Evolutionary conservation across 257 asterid genomes (phyloP), one percentile per base, ranked within the genome.

Genomic region (Forsythia suspensa): DNA sequence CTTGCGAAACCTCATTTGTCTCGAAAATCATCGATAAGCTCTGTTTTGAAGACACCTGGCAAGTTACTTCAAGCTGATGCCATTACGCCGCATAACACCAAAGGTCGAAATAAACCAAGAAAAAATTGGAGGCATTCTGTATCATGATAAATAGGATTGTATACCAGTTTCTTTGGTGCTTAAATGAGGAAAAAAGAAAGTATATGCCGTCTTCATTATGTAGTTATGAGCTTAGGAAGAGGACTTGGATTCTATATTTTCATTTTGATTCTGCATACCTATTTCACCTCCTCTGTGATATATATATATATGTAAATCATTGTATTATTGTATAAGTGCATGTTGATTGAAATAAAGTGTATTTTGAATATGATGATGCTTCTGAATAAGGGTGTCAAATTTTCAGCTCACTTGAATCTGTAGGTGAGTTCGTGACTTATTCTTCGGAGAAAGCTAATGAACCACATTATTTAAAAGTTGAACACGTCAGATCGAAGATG

Each of bases 111-210:
- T 63, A 89, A 85, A 24, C 90, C 97, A 6, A 55, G 72, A 12
- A 91, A 81, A 83, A 92, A 87, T 55, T 73, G 98, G 85, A 72
- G 97, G 51, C 95, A 91, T 82, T 94, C 94, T 5, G 81, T 94
- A 79, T 94, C 97, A 55, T 94, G 84, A 89, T 79, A 38, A 63
- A 63, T 63, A 59, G 68, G 68, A 63, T 63, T 63, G 16, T 0
- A 63, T 46, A 11, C 4, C 18, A 46, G 11, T 46, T 46, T 5
- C 0, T 46, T 46, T 0, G 13, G 55, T 46, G 18, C 21, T n/a
- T 72, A 43, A n/a, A 51, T 39, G 7, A 18, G 36, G 4, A 34
- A 57, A 42, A n/a, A 20, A 36, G 7, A 16, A 38, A 18, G 66
- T 72, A 48, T 18, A 52, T 52, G 63, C 18, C 63, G 1, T 0